Conservation (phyloP, 2,329 filamentous ascomycete species). For the Colletotrichum sp. region DNA sequence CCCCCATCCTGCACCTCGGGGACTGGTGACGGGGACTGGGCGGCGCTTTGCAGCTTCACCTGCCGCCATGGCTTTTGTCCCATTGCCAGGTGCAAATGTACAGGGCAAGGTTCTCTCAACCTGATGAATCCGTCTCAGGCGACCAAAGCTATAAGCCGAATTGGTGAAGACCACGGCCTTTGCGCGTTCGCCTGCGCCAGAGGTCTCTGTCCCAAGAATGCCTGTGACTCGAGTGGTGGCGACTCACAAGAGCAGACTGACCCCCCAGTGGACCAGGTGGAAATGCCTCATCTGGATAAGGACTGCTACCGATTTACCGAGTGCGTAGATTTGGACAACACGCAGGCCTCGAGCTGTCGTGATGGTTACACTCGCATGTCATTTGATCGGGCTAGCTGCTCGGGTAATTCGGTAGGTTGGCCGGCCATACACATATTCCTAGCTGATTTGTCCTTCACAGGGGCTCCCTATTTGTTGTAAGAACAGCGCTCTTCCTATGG, state of each 20-base stretch:
- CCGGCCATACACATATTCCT: neutral
- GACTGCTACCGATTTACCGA: neutral
- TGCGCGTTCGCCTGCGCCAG: neutral
- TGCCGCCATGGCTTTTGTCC: slow-evolving; percentile 53
- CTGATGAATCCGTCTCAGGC: neutral
- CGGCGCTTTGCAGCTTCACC: slow-evolving; percentile 45
- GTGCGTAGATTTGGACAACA: neutral
- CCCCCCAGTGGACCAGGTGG: neutral
- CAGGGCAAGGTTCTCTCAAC: neutral
- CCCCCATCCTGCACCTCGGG: slow-evolving; percentile 26
- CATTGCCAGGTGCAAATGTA: slow-evolving; percentile 29
- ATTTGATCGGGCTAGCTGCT: neutral
- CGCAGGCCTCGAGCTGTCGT: neutral
- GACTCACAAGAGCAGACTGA: neutral
- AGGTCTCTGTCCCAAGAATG: slow-evolving; percentile 19
- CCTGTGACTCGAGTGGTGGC: slow-evolving; percentile 21
- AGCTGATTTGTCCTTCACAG: neutral
- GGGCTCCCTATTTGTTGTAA: neutral
- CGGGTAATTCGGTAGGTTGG: neutral
- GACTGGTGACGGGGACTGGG: neutral
- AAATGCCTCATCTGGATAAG: neutral
- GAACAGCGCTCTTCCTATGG: neutral
- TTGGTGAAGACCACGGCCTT: neutral
- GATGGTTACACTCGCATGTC: neutral
- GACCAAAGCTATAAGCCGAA: neutral